Percentiles rank a stretch among this genome's conserved stretches.
Conservation (phyloP, 208 protist genomes). For the Wallacemonas collosoma region DNA sequence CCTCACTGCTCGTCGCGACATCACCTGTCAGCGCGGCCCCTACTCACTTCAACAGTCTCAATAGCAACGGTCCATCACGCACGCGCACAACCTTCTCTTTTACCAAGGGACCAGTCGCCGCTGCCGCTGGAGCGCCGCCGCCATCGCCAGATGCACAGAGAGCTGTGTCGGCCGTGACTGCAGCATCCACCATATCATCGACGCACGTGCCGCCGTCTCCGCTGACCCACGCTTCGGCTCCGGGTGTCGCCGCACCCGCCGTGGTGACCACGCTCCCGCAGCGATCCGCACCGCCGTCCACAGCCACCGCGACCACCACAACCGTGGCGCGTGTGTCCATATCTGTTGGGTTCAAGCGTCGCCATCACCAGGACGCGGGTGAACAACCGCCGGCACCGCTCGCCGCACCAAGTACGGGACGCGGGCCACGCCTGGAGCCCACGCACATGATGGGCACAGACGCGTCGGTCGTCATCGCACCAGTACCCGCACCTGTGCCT, state of each 20-base stretch:
- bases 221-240: background rate
- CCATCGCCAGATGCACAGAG: background rate
- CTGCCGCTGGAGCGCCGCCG: background rate
- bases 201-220: too few relatives aligned
- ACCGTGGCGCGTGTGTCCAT: slow-evolving; percentile 11
- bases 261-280: background rate
- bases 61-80: background rate
- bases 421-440: background rate
- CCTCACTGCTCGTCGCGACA: background rate
- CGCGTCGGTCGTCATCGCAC: background rate
- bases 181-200: too few relatives aligned
- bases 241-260: background rate
- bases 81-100: slow-evolving; percentile 15
- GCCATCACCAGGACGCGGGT: background rate
- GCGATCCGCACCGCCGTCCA: background rate
- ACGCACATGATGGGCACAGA: background rate
- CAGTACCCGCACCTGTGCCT: background rate
- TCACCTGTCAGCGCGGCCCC: background rate
- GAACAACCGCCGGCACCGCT: background rate
- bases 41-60: background rate
- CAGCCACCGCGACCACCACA: background rate
- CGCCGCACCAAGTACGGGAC: background rate
- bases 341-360: slow-evolving; percentile 10
- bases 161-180: background rate
- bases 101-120: background rate